Evolutionary conservation across 2,329 filamentous ascomycete genomes (phyloP).

Genomic region (Xylaria sp.): DNA sequence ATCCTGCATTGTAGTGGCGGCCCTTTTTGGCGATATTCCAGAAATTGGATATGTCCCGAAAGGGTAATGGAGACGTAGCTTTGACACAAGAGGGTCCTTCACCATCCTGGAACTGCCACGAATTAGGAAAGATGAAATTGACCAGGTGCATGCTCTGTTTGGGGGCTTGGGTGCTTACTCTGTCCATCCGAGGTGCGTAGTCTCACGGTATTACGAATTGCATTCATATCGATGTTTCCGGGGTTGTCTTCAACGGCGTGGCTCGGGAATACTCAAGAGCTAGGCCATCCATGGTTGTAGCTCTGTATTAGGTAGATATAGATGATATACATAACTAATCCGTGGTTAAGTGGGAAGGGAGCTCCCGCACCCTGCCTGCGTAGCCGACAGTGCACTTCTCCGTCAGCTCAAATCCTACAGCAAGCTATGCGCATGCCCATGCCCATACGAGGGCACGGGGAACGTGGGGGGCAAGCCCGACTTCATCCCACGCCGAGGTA

Average conservation of each 20-base stretch:
- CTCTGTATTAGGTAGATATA: neutral
- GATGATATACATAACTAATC: conserved; percentile 9
- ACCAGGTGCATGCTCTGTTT: conserved; percentile 1
- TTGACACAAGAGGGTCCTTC: conserved; percentile 7
- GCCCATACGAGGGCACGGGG: conserved; percentile 14
- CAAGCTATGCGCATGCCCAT: conserved; percentile 1
- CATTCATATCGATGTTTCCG: neutral
- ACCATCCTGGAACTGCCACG: neutral
- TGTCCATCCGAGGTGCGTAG: neutral
- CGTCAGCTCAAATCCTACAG: conserved; percentile 34
- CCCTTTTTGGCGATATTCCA: conserved; percentile 27
- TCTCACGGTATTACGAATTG: neutral
- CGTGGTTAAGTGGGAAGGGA: conserved; percentile 29
- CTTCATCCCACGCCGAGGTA: conserved; percentile 29
- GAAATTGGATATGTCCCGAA: conserved; percentile 21
- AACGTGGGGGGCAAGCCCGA: conserved; percentile 22
- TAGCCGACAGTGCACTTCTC: conserved; percentile 24
- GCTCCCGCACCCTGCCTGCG: conserved; percentile 33
- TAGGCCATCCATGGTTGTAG: neutral
- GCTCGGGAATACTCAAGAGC: neutral
- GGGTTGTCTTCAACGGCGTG: neutral
- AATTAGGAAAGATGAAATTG: conserved; percentile 2
- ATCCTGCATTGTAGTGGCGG: neutral
- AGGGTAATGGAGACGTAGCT: neutral
- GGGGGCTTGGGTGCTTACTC: neutral